Base-by-base conservation (phyloP, 805 yeast genomes). In the Barnettozyma wickerhamii region DNA sequence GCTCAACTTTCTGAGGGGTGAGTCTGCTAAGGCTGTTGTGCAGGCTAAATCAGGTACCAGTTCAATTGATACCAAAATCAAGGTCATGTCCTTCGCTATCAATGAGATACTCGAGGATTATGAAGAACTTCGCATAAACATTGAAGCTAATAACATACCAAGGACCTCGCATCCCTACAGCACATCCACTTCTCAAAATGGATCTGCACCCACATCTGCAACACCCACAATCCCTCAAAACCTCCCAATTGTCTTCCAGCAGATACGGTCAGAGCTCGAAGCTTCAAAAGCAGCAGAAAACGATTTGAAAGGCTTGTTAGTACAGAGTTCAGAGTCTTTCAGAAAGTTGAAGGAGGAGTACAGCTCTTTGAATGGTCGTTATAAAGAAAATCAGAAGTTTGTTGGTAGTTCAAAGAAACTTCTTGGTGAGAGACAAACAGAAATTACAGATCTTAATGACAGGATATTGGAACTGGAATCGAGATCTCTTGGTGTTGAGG, bases 51-150 rank as follows among this genome's bases (percentile, higher is more conserved):
- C 55, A 2, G 39, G 31, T 23, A 3, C 12, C 12, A 23, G 12
- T 13, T 51, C 58, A 1, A n/a, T 55, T 5, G 52, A 52, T 14
- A 51, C 54, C 1, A 55, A 53, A 32, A 32, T 56, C 13, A 43
- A 48, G 26, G 49, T 51, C 4, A 37, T 51, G 4, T 42, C 41
- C 4, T 36, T 51, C 12, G 51, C 53, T 6, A 18, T 52, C n/a
- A 41, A 38, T 35, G 57, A 52, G 23, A 37, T 53, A 1, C 30
- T 35, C 15, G 43, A 42, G 9, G 20, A 37, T 9, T 36, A 32
- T 19, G 31, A 32, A 15, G 27, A 33, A 13, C 19, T 40, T 29
- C 15, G 26, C 14, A 15, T 14, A 9, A 29, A 26, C 26, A 13
- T 34, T 3, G 37, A 38, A 12, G 23, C 14, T 14, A 17, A 7